Base-by-base conservation (phyloP, 1,139 yeast species). In the Nematodospora anomalae region DNA sequence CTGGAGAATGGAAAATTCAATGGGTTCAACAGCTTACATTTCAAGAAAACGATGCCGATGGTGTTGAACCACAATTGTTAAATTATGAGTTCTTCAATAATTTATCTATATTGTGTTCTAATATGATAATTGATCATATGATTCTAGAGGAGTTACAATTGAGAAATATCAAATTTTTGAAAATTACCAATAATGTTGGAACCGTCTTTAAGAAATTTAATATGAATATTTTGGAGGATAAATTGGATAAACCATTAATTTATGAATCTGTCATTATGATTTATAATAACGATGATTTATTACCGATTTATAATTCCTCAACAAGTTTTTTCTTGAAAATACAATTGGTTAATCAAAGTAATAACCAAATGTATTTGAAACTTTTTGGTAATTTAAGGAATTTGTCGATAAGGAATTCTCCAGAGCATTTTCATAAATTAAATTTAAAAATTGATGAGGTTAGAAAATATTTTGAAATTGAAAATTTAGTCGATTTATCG, bases 1-100 rank as follows among this genome's bases (percentile, higher is more conserved):
- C 74, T 41, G 87, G 87, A 2, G 80, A 72, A 41, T 82, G 89
- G 89, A 65, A 71, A 26, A 57, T 82, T 39, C 76, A 67, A 43
- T 80, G 78, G 83, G 57, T 61, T 5, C 60, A 60, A 26, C 51
- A 55, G 24, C 45, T 65, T 24, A 40, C 45, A 14, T 46, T 52
- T 23, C 47, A 46, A 15, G 44, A 41, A 18, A 47, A 46, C 9
- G 22, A 36, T 10, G 22, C 26, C 9, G 10, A 11, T 27, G 45
- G 38, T 4, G 47, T 43, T 13, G 34, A 29, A 18, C 32, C 44
- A 7, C 24, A 25, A 42, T 47, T 55, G 43, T 51, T 72, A 51
- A 64, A 73, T 20, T 80, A 79, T 50, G 64, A 64, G 32, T 76
- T 73, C 43, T 73, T 82, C 40, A 60, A 67, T 36, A 58, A 64